Percentiles rank a stretch among this genome's conserved stretches.
These are phyloP conservation scores for Lyophyllum atratum DNA, from an alignment of 768 basidiomycete species.

Conservation along the genomic window DNA sequence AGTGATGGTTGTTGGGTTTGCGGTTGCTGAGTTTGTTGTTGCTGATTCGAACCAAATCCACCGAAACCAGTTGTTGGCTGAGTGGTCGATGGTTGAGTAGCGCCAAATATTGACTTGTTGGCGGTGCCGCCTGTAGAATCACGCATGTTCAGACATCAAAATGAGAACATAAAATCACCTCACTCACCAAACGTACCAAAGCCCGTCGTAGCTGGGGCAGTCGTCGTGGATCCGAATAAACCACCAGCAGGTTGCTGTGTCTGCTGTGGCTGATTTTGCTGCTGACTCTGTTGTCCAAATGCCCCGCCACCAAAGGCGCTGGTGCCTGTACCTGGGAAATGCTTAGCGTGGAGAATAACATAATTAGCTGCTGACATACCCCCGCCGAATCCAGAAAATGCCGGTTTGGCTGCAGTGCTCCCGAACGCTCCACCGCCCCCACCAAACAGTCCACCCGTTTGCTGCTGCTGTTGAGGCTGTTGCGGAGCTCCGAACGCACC, in stretches of 20 bases:
- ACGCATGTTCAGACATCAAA: not conserved
- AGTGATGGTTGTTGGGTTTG: constrained; percentile 25
- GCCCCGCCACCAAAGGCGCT: constrained; percentile 34
- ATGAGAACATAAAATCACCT: not conserved
- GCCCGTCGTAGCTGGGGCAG: constrained; percentile 26
- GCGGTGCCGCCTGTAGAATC: constrained; percentile 17
- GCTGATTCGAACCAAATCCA: constrained; percentile 34
- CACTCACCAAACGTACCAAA: constrained; percentile 44
- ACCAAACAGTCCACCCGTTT: constrained; percentile 33
- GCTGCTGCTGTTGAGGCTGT: constrained; percentile 33
- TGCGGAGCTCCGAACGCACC: constrained; percentile 26
- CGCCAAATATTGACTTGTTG: constrained; percentile 45
- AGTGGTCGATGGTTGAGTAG: constrained; percentile 28
- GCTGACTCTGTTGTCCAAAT: constrained; percentile 33
- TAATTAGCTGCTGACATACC: not conserved
- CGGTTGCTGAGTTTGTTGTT: constrained; percentile 36
- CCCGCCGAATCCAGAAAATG: constrained; percentile 17
- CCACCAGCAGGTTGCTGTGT: constrained; percentile 28
- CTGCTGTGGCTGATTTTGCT: constrained; percentile 36
- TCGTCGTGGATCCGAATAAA: constrained; percentile 33
- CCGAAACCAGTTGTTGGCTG: constrained; percentile 45
- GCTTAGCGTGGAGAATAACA: not conserved
- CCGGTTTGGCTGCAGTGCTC: constrained; percentile 18
- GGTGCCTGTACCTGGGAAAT: constrained; percentile 4
- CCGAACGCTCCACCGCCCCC: constrained; percentile 38